These are phyloP conservation scores for Chamaenerion angustifolium DNA, from an alignment of 345 rosid species.

Conservation along the genomic window DNA sequence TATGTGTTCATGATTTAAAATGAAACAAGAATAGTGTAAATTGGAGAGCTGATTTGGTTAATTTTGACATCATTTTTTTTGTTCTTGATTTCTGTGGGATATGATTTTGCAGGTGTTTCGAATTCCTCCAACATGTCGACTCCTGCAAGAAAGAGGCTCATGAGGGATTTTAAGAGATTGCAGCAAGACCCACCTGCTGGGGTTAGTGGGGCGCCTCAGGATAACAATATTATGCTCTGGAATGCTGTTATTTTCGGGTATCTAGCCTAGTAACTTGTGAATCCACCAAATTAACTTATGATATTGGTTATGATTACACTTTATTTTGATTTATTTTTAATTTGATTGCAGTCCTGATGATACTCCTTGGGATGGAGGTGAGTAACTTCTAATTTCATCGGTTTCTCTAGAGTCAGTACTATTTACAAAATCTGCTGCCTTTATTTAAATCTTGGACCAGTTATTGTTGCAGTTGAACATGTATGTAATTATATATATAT, in stretches of 20 bases:
- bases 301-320: neutral
- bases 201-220: conserved; percentile 58
- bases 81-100: neutral
- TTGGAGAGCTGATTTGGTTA: too few relatives aligned
- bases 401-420: neutral
- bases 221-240: conserved; percentile 51
- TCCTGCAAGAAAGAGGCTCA: conserved; percentile 63
- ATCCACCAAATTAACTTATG: neutral
- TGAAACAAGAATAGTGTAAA: too few relatives aligned
- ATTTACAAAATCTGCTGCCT: neutral
- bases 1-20: too few relatives aligned
- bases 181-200: conserved; percentile 68
- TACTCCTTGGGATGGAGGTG: conserved; percentile 34
- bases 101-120: neutral
- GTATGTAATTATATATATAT: too few relatives aligned
- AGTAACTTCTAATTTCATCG: neutral
- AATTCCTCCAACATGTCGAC: conserved; percentile 29
- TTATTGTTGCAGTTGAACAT: neutral
- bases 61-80: neutral
- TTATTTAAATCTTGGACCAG: neutral
- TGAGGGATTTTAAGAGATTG: conserved; percentile 56
- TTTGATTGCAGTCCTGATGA: conserved; percentile 41
- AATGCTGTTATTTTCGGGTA: conserved; percentile 62
- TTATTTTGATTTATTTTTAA: neutral
- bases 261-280: neutral